These are phyloP conservation scores for Harrya chromipes DNA, from an alignment of 768 basidiomycete species.

Conservation along the genomic window DNA sequence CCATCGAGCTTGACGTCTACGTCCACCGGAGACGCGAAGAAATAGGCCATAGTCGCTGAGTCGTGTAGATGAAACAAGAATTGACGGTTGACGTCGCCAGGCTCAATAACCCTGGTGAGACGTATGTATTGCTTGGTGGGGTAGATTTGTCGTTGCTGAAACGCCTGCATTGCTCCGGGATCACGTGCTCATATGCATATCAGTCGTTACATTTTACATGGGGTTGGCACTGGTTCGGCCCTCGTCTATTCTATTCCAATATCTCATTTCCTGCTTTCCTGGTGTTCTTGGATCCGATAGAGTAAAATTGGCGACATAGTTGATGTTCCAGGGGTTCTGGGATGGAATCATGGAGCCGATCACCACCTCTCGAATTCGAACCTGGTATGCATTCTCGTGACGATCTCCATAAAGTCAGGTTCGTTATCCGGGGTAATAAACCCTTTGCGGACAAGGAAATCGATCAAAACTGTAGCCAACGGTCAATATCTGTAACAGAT, in stretches of 20 bases:
- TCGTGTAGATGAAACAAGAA: not conserved
- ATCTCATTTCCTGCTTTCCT: not conserved
- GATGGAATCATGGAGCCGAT: not conserved
- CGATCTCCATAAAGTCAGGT: constrained; percentile 73
- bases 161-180: not conserved
- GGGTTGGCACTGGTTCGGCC: not conserved
- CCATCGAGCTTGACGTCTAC: constrained; percentile 85
- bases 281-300: too few species aligned
- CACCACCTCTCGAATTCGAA: constrained; percentile 63
- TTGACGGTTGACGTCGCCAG: constrained; percentile 2
- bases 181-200: constrained; percentile 7
- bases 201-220: not conserved
- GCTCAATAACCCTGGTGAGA: not conserved
- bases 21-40: constrained; percentile 89
- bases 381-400: constrained; percentile 67
- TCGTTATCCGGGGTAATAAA: constrained; percentile 87
- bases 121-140: too few species aligned
- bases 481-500: constrained; percentile 2
- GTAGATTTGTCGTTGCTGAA: too few species aligned
- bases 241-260: not conserved
- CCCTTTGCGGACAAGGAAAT: constrained; percentile 86
- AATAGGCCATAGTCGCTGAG: constrained; percentile 51
- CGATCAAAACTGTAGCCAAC: constrained; percentile 67
- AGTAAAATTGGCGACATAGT: not conserved
- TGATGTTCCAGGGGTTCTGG: not conserved